Evolutionary conservation across 1,284 basidiomycete species (phyloP), one percentile per base, ranked within the genome.

Genomic region (Schizophyllum amplum): DNA sequence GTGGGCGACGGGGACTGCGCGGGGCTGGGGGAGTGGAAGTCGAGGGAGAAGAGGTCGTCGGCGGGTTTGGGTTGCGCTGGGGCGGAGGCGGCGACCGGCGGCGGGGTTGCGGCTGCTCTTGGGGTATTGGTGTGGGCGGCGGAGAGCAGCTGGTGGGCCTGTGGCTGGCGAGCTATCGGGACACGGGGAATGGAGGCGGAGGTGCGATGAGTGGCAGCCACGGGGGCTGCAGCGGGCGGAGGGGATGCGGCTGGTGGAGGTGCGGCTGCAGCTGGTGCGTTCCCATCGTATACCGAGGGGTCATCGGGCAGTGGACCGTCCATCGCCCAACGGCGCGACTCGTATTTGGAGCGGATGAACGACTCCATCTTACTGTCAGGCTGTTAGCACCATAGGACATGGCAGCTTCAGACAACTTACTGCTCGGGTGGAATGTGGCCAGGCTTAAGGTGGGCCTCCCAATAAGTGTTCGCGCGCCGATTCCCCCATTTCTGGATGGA

Each of bases 281-380:
- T 79, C 21, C 69, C 73, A 20, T 94, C 93, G 17, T 98, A 79
- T 0, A 83, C 74, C 24, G 88, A 85, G 2, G 96, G 96, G 71
- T 98, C 92, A 0, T 72, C 65, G 0, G 96, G 96, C 0, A 80
- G 82, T 5, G 92, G 88, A 0, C 91, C 93, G 24, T 97, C 91
- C 72, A 90, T 79, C 0, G 94, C 96, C 96, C 96, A 99, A 58
- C 94, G 79, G 48, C 83, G 81, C 11, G 88, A 85, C 71, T 99
- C 97, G 70, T 99, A 99, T 72, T 99, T 99, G 51, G 93, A 96
- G 50, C 96, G 85, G 62, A 99, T 94, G 71, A 97, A 99, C 0
- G 92, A 95, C 60, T 99, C 96, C 75, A 99, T 94, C 82, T 98
- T 98, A 72, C 94, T 97, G 67, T 13, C 51, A 27, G 17, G 11